phyloP scores from a whole-genome alignment of 108 stramenopile species.

The Skeletonema tropicum region DNA sequence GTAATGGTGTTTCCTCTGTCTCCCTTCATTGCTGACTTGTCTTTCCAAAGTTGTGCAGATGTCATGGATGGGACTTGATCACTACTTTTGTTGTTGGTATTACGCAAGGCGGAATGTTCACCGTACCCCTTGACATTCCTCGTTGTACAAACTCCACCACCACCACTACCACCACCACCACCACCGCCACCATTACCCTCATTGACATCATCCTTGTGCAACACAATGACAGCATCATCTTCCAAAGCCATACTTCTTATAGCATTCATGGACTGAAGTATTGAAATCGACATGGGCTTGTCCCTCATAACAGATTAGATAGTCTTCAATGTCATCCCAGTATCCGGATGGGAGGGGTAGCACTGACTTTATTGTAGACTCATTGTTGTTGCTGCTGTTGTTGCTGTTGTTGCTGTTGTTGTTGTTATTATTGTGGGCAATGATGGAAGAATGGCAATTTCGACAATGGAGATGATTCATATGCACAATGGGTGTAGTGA shows the following conservation, averaged over 20 bases:
- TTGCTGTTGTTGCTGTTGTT: constrained; percentile 3
- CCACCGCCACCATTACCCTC: constrained; percentile 18
- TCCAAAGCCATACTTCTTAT: constrained; percentile 50
- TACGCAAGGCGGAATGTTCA: constrained; percentile 34
- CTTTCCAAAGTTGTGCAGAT: constrained; percentile 29
- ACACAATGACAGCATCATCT: constrained; percentile 63
- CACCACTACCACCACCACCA: no score
- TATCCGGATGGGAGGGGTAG: constrained; percentile 67
- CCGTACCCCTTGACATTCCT: constrained; percentile 63
- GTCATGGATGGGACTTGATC: neutral
- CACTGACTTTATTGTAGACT: constrained; percentile 31
- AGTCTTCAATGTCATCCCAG: constrained; percentile 88
- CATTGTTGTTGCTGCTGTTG: neutral
- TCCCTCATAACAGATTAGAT: constrained; percentile 73
- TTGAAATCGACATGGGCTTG: constrained; percentile 34
- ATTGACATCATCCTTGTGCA: constrained; percentile 55
- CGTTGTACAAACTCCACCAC: constrained; percentile 38
- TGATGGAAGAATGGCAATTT: constrained; percentile 55
- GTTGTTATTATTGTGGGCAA: constrained; percentile 9
- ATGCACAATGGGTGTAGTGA: constrained; percentile 11
- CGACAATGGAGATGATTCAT: constrained; percentile 56
- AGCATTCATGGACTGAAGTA: constrained; percentile 45
- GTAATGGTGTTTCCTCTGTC: constrained; percentile 13
- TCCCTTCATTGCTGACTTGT: constrained; percentile 24
- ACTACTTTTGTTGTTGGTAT: neutral